Evolutionary conservation across 1,139 yeast species (phyloP).

Genomic region (Yamadazyma sp.): DNA sequence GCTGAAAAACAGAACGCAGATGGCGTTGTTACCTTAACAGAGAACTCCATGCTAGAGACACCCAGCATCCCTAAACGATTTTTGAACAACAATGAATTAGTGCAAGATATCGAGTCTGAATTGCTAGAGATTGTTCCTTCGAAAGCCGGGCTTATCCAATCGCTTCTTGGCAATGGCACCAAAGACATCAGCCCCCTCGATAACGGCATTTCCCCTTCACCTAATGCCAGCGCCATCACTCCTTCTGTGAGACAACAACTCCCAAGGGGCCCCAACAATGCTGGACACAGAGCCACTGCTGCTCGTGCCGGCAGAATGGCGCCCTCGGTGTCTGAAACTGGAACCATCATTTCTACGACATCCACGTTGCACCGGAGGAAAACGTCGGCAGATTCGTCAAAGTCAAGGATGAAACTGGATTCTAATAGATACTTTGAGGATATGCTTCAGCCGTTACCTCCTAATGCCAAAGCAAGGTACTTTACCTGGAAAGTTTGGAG

Average conservation of each 20-base stretch:
- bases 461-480: slow-evolving; percentile 40
- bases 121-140: slow-evolving; percentile 25
- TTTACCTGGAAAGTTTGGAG: slow-evolving; percentile 80
- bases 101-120: slow-evolving; percentile 22
- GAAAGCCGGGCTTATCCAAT: slow-evolving; percentile 7
- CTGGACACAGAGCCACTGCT: neutral
- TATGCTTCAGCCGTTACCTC: slow-evolving; percentile 35
- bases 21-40: slow-evolving; percentile 14
- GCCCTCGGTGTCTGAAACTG: too few species aligned
- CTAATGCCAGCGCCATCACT: slow-evolving; percentile 9
- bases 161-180: slow-evolving; percentile 9
- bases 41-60: slow-evolving; percentile 6
- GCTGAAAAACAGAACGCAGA: slow-evolving; percentile 3
- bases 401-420: neutral
- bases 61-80: slow-evolving; percentile 6
- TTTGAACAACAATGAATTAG: slow-evolving; percentile 22
- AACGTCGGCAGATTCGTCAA: neutral
- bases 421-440: slow-evolving; percentile 36
- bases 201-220: slow-evolving; percentile 13
- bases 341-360: neutral
- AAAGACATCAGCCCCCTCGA: slow-evolving; percentile 10
- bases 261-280: too few species aligned
- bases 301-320: too few species aligned
- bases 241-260: slow-evolving; percentile 8
- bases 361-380: neutral